Evolutionary conservation across 352 stramenopile species (phyloP).

Genomic region (Phytopythium aichiense): DNA sequence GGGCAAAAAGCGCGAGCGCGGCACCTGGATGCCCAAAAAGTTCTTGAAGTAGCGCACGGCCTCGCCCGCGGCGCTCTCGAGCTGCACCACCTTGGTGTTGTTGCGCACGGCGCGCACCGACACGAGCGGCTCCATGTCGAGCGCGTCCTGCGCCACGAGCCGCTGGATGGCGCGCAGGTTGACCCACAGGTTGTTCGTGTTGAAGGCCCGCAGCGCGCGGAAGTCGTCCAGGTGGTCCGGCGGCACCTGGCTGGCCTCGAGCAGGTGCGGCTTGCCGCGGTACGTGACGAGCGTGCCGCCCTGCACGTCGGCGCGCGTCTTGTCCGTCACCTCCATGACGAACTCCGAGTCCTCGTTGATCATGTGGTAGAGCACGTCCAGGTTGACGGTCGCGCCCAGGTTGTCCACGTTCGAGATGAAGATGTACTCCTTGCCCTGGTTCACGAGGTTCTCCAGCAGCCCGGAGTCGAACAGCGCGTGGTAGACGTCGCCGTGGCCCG

Average conservation of each 20-base stretch:
- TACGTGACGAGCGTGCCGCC: constrained; percentile 90
- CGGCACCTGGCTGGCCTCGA: constrained; percentile 97
- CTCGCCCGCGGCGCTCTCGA: constrained; percentile 97
- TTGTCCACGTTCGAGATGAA: constrained; percentile 99
- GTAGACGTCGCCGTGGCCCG: constrained; percentile 99
- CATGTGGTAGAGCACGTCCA: constrained; percentile 99
- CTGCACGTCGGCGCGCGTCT: constrained; percentile 89
- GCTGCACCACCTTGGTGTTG: constrained; percentile 92
- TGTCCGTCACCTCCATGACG: constrained; percentile 98
- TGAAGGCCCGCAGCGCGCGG: constrained; percentile 96
- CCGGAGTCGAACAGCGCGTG: constrained; percentile 97
- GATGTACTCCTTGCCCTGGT: constrained; percentile 98
- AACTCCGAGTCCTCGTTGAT: constrained; percentile 96
- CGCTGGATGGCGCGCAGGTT: constrained; percentile 96
- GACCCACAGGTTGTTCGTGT: constrained; percentile 99
- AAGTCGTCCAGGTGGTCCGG: constrained; percentile 95
- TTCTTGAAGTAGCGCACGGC: constrained; percentile 99
- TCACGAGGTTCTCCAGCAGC: constrained; percentile 94
- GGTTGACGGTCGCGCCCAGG: constrained; percentile 95
- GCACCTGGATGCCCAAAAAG: constrained; percentile 95
- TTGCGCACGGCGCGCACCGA: constrained; percentile 95
- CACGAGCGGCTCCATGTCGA: constrained; percentile 96
- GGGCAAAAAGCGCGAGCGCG: constrained; percentile 95
- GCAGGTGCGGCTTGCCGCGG: constrained; percentile 92
- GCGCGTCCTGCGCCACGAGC: constrained; percentile 95